phyloP scores from a whole-genome alignment of 768 basidiomycete species.

The Russula sp. region DNA sequence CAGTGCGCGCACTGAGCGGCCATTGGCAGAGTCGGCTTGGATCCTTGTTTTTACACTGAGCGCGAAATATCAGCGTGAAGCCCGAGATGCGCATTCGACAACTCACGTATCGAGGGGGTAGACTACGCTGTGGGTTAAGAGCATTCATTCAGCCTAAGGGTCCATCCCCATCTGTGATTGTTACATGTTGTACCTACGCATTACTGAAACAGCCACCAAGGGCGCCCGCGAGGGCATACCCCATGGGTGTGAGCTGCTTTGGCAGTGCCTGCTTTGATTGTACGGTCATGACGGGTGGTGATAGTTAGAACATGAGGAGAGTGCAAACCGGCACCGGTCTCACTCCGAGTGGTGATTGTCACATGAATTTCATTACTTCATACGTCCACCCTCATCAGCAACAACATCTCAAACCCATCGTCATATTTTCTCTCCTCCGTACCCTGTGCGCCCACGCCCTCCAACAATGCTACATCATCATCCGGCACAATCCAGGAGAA shows the following conservation, averaged over 20 bases:
- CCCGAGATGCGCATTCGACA: not conserved
- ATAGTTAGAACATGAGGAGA: constrained; percentile 6
- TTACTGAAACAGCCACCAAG: constrained; percentile 91
- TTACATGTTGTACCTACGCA: constrained; percentile 56
- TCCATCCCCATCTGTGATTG: not conserved
- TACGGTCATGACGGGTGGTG: constrained; percentile 36
- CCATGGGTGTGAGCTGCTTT: constrained; percentile 76
- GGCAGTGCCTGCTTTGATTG: constrained; percentile 47
- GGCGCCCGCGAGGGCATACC: constrained; percentile 87
- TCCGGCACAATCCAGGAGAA: constrained; percentile 52
- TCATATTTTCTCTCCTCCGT: constrained; percentile 50
- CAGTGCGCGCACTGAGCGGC: constrained; percentile 60
- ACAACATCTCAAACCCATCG: constrained; percentile 67
- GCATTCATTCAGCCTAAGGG: constrained; percentile 7
- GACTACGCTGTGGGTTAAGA: constrained; percentile 56
- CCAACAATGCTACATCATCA: constrained; percentile 53
- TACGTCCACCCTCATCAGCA: constrained; percentile 43
- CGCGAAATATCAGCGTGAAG: not conserved
- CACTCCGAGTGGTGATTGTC: not conserved
- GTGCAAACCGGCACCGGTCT: not conserved
- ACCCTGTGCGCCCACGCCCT: constrained; percentile 53
- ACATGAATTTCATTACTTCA: constrained; percentile 44
- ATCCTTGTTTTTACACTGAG: constrained; percentile 90
- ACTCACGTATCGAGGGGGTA: constrained; percentile 85
- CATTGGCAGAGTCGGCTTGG: constrained; percentile 69